phyloP scores from a whole-genome alignment of 73 alveolate species.

The Symbiodinium pilosum region DNA sequence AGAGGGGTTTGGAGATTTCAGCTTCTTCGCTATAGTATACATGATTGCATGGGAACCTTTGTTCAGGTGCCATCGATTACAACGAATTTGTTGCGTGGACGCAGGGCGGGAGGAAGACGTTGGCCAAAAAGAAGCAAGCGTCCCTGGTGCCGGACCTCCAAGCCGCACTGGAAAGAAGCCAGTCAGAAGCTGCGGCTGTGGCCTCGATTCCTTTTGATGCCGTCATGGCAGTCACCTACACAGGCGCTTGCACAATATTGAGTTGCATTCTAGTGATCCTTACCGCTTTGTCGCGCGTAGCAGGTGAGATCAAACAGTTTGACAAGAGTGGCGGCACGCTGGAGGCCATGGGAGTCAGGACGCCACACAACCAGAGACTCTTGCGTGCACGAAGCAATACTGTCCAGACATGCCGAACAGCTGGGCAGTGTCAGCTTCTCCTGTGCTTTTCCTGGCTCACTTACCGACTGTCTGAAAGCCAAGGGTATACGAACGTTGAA shows the following conservation, averaged over 20 bases:
- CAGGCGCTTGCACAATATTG: too few species aligned
- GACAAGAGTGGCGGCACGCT: constrained; percentile 54
- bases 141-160: constrained; percentile 44
- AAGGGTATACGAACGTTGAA: constrained; percentile 83
- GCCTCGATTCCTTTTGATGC: constrained; percentile 74
- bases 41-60: too few species aligned
- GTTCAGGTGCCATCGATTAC: constrained; percentile 16
- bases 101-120: constrained; percentile 66
- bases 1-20: too few species aligned
- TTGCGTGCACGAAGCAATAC: not conserved
- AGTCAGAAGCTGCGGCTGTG: constrained; percentile 61
- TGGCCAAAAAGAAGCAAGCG: constrained; percentile 47
- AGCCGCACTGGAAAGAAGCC: constrained; percentile 66
- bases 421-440: too few species aligned
- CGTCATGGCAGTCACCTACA: constrained; percentile 58
- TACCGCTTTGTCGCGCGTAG: not conserved
- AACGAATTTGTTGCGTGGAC: constrained; percentile 79
- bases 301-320: constrained; percentile 88
- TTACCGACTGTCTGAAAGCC: too few species aligned
- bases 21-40: too few species aligned
- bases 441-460: too few species aligned
- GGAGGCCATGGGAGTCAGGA: constrained; percentile 79
- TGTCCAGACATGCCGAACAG: too few species aligned
- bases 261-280: too few species aligned
- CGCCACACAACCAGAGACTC: constrained; percentile 63